Percentiles rank a stretch among this genome's conserved stretches.
Conservation (phyloP, 2,329 filamentous ascomycete genomes). For the Pseudocercospora eumusae region DNA sequence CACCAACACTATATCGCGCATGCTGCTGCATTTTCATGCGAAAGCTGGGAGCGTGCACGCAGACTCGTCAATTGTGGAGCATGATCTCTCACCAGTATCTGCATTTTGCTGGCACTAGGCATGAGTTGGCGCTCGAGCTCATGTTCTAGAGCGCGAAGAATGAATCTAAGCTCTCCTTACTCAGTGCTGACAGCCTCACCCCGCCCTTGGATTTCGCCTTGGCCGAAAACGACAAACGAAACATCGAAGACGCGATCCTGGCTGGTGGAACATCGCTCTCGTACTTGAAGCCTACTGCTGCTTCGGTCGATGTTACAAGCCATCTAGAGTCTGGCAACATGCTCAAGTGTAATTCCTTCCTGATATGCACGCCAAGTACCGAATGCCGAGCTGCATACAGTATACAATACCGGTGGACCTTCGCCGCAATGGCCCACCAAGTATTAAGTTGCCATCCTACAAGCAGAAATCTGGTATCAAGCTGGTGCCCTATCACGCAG, state of each 20-base stretch:
- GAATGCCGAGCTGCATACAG: not conserved
- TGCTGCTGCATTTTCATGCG: slow-evolving; percentile 4
- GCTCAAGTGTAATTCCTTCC: not conserved
- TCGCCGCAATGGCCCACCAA: not conserved
- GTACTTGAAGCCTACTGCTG: not conserved
- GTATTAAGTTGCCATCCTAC: not conserved
- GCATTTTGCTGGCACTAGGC: not conserved
- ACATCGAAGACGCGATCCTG: too few species aligned
- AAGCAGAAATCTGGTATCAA: not conserved
- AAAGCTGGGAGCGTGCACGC: not conserved
- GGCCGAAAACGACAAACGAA: not conserved
- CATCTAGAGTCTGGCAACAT: too few species aligned
- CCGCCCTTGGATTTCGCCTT: not conserved
- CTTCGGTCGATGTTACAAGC: not conserved
- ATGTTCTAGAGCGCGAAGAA: not conserved
- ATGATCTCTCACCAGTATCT: too few species aligned
- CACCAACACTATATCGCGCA: not conserved
- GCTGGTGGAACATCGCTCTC: not conserved
- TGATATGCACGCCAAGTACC: not conserved
- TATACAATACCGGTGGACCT: not conserved
- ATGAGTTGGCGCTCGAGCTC: not conserved
- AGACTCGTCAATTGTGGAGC: not conserved
- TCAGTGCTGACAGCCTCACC: slow-evolving; percentile 10
- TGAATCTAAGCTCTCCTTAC: not conserved
- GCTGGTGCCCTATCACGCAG: not conserved